Base-by-base conservation (phyloP, 257 asterid genomes). In the Solanum habrochaites region DNA sequence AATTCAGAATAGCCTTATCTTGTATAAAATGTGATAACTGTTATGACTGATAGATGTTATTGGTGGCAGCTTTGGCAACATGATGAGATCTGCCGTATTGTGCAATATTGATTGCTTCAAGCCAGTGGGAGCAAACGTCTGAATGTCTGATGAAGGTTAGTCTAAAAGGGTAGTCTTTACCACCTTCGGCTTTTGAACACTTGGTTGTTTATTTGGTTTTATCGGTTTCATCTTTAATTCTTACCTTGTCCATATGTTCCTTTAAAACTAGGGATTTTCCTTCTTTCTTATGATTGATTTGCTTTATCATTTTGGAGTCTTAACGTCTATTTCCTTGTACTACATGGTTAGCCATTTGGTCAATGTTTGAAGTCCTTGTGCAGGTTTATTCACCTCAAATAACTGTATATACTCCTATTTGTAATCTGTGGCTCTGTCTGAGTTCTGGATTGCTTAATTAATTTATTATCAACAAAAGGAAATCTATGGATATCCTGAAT, bases 31-130 rank as follows among this genome's bases (percentile, higher is more conserved):
- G 43, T 45, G 45, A 77, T 70, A 74, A 11, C 69, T 89, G 88
- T 86, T 56, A 86, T 91, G 87, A 93, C 92, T 85, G 87, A 88
- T 88, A 86, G 88, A 90, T 86, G 90, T 89, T 60, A 88, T 84
- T 91, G 86, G 75, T 93, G 93, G 91, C 98, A 95, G 99, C 89
- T 94, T 97, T 75, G 98, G 99, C 89, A 96, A 92, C 27, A 92
- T 97, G 93, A 94, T 97, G 99, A 94, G 91, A 90, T 97, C 99
- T 35, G 98, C 99, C 64, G 98, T 94, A 83, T 91, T 97, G 88
- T 94, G 98, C 98, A 95, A 97, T 90, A 95, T 95, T 85, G 94
- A 93, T 91, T 97, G 99, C 89, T 97, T 97, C 95, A 94, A 94
- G 92, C 99, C 99, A 21, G 92, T 91, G 74, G 94, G 95, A 88